Conservation (phyloP, 2,329 filamentous ascomycete species). For the Didymella segeticola region DNA sequence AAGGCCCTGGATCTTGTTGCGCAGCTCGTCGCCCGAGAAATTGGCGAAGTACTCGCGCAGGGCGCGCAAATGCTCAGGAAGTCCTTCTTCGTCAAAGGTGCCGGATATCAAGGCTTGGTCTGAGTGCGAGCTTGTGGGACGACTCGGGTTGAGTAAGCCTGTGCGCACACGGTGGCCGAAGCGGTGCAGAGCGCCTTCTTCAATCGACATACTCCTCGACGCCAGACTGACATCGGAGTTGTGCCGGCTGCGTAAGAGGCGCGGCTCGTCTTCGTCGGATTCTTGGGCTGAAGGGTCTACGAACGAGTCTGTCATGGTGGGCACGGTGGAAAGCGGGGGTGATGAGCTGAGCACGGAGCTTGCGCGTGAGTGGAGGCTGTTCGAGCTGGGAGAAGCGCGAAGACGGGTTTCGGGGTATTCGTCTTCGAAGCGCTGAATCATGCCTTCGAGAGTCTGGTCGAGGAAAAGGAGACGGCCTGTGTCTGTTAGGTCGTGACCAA, state of each 20-base stretch:
- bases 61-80: constrained; percentile 56
- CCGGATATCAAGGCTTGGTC: constrained; percentile 38
- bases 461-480: constrained; percentile 81
- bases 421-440: constrained; percentile 95
- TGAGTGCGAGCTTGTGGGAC: constrained; percentile 29
- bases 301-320: constrained; percentile 40
- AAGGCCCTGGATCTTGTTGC: constrained; percentile 60
- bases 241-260: constrained; percentile 62
- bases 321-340: constrained; percentile 37
- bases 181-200: constrained; percentile 74
- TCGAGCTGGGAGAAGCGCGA: constrained; percentile 38
- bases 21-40: constrained; percentile 65
- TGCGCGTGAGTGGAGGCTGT: constrained; percentile 35
- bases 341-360: constrained; percentile 44
- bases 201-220: constrained; percentile 67
- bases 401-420: constrained; percentile 90
- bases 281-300: constrained; percentile 34
- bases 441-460: constrained; percentile 84
- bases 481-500: constrained; percentile 23
- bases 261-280: constrained; percentile 53
- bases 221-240: constrained; percentile 73
- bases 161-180: constrained; percentile 71
- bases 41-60: constrained; percentile 70
- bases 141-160: constrained; percentile 60
- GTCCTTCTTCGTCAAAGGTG: constrained; percentile 41